Evolutionary conservation across 352 stramenopile genomes (phyloP).

Genomic region (Phytophthora constricta): DNA sequence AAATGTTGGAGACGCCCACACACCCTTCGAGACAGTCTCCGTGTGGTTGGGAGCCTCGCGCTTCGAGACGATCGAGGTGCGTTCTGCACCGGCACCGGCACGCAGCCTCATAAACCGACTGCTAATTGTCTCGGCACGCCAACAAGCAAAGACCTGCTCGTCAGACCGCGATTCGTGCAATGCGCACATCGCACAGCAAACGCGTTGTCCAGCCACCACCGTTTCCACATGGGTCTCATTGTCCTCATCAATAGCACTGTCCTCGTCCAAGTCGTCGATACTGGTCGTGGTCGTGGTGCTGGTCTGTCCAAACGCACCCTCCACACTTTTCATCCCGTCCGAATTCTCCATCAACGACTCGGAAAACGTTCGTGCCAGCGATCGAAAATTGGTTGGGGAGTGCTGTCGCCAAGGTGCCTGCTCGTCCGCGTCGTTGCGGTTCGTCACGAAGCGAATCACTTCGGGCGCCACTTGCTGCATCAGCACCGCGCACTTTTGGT

Average conservation of each 20-base stretch:
- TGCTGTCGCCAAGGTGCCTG: slow-evolving; percentile 28
- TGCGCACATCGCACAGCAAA: slow-evolving; percentile 54
- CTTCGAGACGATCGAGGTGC: slow-evolving; percentile 23
- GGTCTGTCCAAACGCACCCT: slow-evolving; percentile 15
- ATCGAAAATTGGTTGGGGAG: slow-evolving; percentile 27
- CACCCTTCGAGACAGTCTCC: slow-evolving; percentile 8
- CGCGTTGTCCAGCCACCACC: slow-evolving; percentile 29
- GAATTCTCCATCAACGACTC: slow-evolving; percentile 35
- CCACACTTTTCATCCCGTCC: slow-evolving; percentile 12
- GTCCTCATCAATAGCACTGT: slow-evolving; percentile 9
- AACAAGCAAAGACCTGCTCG: slow-evolving; percentile 47
- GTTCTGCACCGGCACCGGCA: slow-evolving; percentile 13
- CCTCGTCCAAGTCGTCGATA: slow-evolving; percentile 29
- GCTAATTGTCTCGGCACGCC: slow-evolving; percentile 31
- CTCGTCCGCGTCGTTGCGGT: slow-evolving; percentile 17
- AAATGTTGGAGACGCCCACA: slow-evolving; percentile 21
- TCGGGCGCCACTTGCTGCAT: slow-evolving; percentile 36
- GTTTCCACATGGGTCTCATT: slow-evolving; percentile 15
- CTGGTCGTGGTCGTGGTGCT: slow-evolving; percentile 28
- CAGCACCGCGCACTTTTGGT: slow-evolving; percentile 48
- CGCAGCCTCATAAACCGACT: slow-evolving; percentile 38
- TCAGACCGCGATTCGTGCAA: slow-evolving; percentile 41
- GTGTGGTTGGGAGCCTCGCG: not conserved
- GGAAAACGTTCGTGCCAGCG: slow-evolving; percentile 42
- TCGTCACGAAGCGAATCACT: slow-evolving; percentile 47